Evolutionary conservation across 148 eudicot genomes (phyloP).

Genomic region (Rhododendron mucronatum): DNA sequence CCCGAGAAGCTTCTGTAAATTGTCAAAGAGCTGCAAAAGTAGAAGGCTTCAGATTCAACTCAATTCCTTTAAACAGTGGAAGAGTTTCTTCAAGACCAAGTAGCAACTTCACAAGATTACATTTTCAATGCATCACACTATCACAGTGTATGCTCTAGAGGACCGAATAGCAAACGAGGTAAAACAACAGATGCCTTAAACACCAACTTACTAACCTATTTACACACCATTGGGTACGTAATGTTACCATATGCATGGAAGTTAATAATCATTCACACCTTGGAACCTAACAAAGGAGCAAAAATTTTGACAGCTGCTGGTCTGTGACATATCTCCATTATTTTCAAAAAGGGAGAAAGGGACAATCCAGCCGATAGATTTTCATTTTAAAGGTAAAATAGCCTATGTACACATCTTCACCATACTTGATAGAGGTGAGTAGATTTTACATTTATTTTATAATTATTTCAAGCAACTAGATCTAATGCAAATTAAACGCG

Average conservation of each 20-base stretch:
- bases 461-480: neutral
- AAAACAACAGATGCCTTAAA: neutral
- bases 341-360: neutral
- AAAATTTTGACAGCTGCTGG: neutral
- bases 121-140: neutral
- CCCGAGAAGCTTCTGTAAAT: slow-evolving; percentile 79
- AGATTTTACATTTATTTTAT: too few relatives aligned
- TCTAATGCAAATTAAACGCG: neutral
- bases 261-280: neutral
- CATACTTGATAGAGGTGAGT: neutral
- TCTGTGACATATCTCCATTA: neutral
- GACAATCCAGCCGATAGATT: neutral
- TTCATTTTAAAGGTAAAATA: neutral
- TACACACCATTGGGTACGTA: neutral
- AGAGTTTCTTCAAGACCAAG: neutral
- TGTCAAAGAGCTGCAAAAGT: slow-evolving; percentile 56
- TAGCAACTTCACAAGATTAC: neutral
- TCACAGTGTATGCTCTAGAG: neutral
- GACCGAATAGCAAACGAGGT: neutral
- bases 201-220: neutral
- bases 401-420: neutral
- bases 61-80: neutral
- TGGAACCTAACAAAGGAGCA: neutral
- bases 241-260: neutral
- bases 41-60: slow-evolving; percentile 13